Evolutionary conservation across 2,329 filamentous ascomycete genomes (phyloP).

Genomic region (Aureobasidium vineae): DNA sequence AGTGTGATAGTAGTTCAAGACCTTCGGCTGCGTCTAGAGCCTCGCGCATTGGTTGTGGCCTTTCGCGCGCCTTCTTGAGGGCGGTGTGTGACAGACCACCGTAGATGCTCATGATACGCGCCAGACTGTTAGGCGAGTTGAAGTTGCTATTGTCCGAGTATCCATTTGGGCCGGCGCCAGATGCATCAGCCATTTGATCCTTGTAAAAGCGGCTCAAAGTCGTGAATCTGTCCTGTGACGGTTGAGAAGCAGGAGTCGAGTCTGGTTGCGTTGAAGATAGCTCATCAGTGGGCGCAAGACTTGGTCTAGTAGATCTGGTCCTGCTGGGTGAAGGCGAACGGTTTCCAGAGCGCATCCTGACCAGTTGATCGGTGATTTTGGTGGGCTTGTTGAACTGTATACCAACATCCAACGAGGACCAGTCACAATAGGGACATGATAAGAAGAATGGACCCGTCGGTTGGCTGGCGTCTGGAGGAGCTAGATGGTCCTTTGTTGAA

Average conservation of each 20-base stretch:
- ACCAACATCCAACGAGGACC: constrained; percentile 85
- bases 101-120: constrained; percentile 90
- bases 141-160: constrained; percentile 59
- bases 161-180: constrained; percentile 50
- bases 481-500: constrained; percentile 42
- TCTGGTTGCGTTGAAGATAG: constrained; percentile 27
- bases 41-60: constrained; percentile 75
- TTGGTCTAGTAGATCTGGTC: constrained; percentile 6
- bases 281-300: constrained; percentile 7
- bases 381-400: constrained; percentile 84
- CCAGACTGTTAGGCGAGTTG: constrained; percentile 75
- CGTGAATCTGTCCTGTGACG: constrained; percentile 66
- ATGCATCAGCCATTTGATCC: constrained; percentile 66
- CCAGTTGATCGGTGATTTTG: constrained; percentile 71
- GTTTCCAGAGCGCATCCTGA: constrained; percentile 33
- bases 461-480: constrained; percentile 30
- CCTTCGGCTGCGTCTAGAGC: constrained; percentile 70
- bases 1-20: constrained; percentile 53
- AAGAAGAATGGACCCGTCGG: constrained; percentile 50
- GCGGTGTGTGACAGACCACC: constrained; percentile 61
- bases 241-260: constrained; percentile 27
- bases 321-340: constrained; percentile 20
- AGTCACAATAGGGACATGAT: constrained; percentile 86
- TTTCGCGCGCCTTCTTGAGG: constrained; percentile 64
- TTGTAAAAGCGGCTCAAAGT: constrained; percentile 80